A percentile compares a stretch with the other conserved stretches of the same genome.
These are phyloP conservation scores for Pseudogymnoascus sp. DNA, from an alignment of 2,329 filamentous ascomycete genomes.

Conservation along the genomic window DNA sequence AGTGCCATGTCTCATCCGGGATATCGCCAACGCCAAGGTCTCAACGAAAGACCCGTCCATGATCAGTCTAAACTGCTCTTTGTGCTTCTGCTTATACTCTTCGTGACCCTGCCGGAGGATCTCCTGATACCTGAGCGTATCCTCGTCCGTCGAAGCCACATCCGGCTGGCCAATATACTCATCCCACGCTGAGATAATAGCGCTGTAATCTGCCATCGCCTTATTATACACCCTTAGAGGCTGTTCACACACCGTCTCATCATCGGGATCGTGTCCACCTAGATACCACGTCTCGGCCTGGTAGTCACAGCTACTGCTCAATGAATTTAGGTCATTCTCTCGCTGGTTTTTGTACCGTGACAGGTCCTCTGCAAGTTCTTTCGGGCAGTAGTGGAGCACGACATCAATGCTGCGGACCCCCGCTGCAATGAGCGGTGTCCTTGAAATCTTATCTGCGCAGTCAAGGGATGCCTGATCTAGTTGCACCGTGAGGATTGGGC, in stretches of 20 bases:
- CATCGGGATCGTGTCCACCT: too few relatives aligned
- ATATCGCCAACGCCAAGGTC: neutral
- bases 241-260: too few relatives aligned
- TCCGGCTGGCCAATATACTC: neutral
- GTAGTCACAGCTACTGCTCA: too few relatives aligned
- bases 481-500: neutral
- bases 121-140: neutral
- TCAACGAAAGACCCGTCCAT: neutral
- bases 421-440: neutral
- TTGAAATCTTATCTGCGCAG: neutral
- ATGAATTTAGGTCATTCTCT: neutral
- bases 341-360: neutral
- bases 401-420: neutral
- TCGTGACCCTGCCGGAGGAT: neutral
- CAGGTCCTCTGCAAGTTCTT: neutral
- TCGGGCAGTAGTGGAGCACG: neutral
- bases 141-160: neutral
- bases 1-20: neutral
- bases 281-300: too few relatives aligned
- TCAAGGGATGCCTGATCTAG: constrained; percentile 2
- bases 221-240: neutral
- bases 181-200: neutral
- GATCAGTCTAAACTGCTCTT: neutral
- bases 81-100: neutral
- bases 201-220: neutral